Evolutionary conservation across 2,329 filamentous ascomycete species (phyloP).

Genomic region (Verticillium longisporum): DNA sequence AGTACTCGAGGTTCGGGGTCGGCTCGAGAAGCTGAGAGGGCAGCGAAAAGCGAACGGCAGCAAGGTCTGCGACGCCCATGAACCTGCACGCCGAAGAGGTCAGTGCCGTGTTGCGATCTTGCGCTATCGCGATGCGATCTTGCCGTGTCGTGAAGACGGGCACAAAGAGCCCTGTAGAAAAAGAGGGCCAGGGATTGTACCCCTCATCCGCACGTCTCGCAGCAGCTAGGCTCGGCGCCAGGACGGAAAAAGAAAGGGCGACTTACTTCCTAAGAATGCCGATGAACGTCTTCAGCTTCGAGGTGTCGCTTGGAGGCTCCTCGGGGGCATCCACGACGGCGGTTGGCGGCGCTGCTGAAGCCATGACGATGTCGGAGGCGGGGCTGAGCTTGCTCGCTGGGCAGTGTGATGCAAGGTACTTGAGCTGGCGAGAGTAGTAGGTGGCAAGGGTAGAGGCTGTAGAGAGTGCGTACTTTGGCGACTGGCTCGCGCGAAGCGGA

Average conservation of each 20-base stretch:
- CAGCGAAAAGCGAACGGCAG: conserved; percentile 89
- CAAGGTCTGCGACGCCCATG: conserved; percentile 92
- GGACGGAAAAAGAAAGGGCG: conserved; percentile 19
- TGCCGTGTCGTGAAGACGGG: not conserved
- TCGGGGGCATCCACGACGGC: conserved; percentile 26
- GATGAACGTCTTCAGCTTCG: conserved; percentile 84
- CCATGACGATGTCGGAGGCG: conserved; percentile 19
- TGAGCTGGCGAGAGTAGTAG: too few species aligned
- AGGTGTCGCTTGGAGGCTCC: conserved; percentile 63
- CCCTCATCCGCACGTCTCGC: not conserved
- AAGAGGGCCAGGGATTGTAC: not conserved
- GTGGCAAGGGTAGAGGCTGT: too few species aligned
- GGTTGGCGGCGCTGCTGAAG: conserved; percentile 25
- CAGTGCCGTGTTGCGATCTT: conserved; percentile 12
- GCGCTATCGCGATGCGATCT: not conserved
- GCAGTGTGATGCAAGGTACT: not conserved
- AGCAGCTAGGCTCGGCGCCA: not conserved
- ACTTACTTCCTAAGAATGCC: conserved; percentile 77
- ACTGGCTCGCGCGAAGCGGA: not conserved
- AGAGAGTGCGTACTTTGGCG: not conserved
- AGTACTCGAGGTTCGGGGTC: conserved; percentile 96
- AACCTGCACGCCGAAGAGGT: conserved; percentile 54
- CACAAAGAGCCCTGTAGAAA: not conserved
- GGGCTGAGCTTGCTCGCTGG: not conserved
- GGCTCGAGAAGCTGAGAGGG: conserved; percentile 94